These are phyloP conservation scores for Eimeria acervulina DNA, from an alignment of 169 alveolate genomes.

Conservation along the genomic window DNA sequence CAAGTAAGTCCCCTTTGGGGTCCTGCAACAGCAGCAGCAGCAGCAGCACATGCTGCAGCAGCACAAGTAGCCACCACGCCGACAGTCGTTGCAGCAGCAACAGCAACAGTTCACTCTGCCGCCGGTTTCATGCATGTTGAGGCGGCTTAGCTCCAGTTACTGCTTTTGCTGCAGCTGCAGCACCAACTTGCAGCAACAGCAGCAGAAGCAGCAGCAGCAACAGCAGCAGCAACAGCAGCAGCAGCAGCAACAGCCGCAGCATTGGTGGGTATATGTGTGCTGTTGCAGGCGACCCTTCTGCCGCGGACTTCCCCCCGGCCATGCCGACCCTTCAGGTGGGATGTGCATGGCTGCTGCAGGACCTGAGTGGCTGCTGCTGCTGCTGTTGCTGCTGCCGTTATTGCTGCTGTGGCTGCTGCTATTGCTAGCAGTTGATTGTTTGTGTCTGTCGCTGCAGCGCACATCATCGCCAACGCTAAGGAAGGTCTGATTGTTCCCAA, in stretches of 20 bases:
- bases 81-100: background rate
- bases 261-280: background rate
- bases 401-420: conserved; percentile 21
- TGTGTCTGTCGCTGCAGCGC: background rate
- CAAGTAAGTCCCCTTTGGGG: conserved; percentile 29
- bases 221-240: conserved; percentile 2
- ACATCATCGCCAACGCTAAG: background rate
- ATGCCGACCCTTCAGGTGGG: conserved; percentile 65
- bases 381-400: conserved; percentile 3
- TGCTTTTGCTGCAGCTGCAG: background rate
- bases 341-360: background rate
- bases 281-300: conserved; percentile 67
- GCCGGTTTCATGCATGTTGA: background rate
- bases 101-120: conserved; percentile 20
- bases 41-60: background rate
- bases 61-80: conserved; percentile 6
- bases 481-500: background rate
- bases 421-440: background rate
- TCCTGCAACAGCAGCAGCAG: background rate
- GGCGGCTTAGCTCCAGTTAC: background rate
- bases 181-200: conserved; percentile 5
- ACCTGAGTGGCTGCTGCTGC: background rate
- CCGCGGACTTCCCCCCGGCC: conserved; percentile 7
- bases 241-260: background rate
- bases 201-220: background rate